phyloP scores from a whole-genome alignment of 2,329 filamentous ascomycete species.

The Colletotrichum sublineola region DNA sequence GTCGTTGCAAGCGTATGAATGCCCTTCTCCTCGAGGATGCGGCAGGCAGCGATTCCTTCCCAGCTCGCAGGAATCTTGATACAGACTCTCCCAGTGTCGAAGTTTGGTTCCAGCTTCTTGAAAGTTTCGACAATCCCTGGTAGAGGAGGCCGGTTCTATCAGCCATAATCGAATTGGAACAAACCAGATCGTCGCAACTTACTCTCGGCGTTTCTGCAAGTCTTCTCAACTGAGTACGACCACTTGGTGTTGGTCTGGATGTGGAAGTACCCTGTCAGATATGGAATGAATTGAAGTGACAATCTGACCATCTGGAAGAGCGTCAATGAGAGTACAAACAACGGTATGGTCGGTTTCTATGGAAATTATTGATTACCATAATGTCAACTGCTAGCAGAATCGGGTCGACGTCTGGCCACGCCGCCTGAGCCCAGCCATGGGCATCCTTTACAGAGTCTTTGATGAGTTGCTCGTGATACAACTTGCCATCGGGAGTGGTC shows the following conservation, averaged over 20 bases:
- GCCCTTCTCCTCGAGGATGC: constrained; percentile 63
- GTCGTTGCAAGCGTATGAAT: constrained; percentile 74
- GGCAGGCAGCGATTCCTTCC: constrained; percentile 73
- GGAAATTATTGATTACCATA: constrained; percentile 54
- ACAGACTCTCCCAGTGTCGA: constrained; percentile 65
- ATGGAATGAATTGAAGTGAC: constrained; percentile 62
- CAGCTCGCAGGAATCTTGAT: constrained; percentile 75
- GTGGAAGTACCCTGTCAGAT: constrained; percentile 66
- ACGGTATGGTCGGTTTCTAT: not conserved
- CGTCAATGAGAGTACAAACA: not conserved
- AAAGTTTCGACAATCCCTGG: constrained; percentile 66
- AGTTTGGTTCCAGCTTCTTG: constrained; percentile 56
- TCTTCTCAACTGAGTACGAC: constrained; percentile 64
- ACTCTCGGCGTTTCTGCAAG: constrained; percentile 65
- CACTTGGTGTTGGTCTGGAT: constrained; percentile 72
- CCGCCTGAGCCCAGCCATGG: constrained; percentile 35
- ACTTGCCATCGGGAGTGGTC: constrained; percentile 41
- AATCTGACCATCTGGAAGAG: constrained; percentile 66
- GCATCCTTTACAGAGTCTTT: constrained; percentile 47
- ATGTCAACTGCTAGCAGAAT: constrained; percentile 69
- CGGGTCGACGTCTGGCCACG: constrained; percentile 46
- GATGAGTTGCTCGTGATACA: constrained; percentile 50
- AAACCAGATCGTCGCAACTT: constrained; percentile 41
- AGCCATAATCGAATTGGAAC: not conserved
- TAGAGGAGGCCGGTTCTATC: not conserved